Conservation (phyloP, 2,329 filamentous ascomycete genomes). For the Pyrenochaeta sp. region DNA sequence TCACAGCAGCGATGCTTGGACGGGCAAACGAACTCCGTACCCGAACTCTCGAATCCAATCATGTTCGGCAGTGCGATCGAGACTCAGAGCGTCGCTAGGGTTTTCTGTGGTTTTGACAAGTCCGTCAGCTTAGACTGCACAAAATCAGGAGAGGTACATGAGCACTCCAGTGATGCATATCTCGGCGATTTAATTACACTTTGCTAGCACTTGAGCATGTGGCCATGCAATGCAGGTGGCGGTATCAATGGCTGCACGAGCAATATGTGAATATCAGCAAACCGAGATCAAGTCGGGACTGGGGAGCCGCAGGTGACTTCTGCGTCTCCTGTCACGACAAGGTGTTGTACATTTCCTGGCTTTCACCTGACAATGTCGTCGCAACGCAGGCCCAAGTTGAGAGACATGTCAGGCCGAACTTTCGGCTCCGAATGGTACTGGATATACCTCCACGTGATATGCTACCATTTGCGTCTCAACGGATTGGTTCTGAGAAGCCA, state of each 20-base stretch:
- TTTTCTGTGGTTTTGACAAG: not conserved
- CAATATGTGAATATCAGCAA: constrained; percentile 30
- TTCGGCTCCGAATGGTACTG: too few species aligned
- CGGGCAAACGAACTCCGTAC: not conserved
- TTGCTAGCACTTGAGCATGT: constrained; percentile 12
- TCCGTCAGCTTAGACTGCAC: constrained; percentile 8
- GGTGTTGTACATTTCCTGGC: constrained; percentile 1
- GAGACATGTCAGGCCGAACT: not conserved
- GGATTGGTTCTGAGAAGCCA: too few species aligned
- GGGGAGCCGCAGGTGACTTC: constrained; percentile 25
- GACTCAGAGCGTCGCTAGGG: not conserved
- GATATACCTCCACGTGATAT: too few species aligned
- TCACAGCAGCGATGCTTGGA: not conserved
- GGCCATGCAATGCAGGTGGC: constrained; percentile 13
- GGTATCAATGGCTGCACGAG: constrained; percentile 20
- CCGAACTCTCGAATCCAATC: not conserved
- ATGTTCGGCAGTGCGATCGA: not conserved
- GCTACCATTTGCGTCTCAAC: too few species aligned
- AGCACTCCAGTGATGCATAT: constrained; percentile 4
- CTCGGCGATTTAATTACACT: constrained; percentile 6
- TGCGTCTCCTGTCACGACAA: constrained; percentile 1
- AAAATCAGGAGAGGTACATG: constrained; percentile 2
- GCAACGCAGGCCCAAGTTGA: constrained; percentile 1
- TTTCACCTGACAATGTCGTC: not conserved
- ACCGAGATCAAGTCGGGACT: constrained; percentile 20